Percentiles rank a stretch among this genome's conserved stretches.
Evolutionary conservation across 23 red algal genomes (phyloP).

Genomic region (Gracilaria domingensis): DNA sequence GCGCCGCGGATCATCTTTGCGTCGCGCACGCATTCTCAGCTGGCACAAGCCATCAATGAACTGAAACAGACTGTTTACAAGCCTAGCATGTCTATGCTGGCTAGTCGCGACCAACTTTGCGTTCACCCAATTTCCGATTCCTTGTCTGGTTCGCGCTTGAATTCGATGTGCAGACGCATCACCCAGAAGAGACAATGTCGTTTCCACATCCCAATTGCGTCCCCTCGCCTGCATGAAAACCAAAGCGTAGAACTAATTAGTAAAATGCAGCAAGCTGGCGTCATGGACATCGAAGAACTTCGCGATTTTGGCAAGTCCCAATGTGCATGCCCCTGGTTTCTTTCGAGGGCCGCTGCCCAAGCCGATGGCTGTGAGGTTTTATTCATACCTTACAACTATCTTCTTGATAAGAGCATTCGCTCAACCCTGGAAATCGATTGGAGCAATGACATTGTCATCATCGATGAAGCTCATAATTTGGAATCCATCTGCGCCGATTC

Average conservation of each 20-base stretch:
- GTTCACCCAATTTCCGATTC: constrained; percentile 78
- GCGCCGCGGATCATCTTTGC: constrained; percentile 93
- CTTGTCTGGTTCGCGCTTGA: constrained; percentile 64
- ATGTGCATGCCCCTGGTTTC: constrained; percentile 89
- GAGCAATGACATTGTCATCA: constrained; percentile 92
- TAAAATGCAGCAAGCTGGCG: constrained; percentile 19
- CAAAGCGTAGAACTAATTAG: constrained; percentile 43
- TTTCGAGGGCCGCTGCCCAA: constrained; percentile 74
- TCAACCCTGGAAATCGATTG: constrained; percentile 71
- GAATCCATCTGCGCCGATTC: constrained; percentile 80
- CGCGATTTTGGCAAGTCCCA: constrained; percentile 65
- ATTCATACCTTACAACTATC: constrained; percentile 98
- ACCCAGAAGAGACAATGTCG: constrained; percentile 49
- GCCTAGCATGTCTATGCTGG: constrained; percentile 74
- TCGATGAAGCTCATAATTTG: constrained; percentile 98
- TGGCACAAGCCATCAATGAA: constrained; percentile 88
- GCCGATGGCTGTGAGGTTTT: constrained; percentile 80
- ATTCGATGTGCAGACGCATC: constrained; percentile 72
- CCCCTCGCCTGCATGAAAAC: constrained; percentile 35
- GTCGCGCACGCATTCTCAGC: constrained; percentile 94
- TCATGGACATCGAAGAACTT: constrained; percentile 95
- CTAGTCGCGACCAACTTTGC: constrained; percentile 91
- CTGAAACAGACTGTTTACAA: constrained; percentile 84
- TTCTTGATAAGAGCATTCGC: constrained; percentile 68
- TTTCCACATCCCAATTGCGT: constrained; percentile 63